Evolutionary conservation across 306 rosid species (phyloP).

Genomic region (Lablab purpureus): DNA sequence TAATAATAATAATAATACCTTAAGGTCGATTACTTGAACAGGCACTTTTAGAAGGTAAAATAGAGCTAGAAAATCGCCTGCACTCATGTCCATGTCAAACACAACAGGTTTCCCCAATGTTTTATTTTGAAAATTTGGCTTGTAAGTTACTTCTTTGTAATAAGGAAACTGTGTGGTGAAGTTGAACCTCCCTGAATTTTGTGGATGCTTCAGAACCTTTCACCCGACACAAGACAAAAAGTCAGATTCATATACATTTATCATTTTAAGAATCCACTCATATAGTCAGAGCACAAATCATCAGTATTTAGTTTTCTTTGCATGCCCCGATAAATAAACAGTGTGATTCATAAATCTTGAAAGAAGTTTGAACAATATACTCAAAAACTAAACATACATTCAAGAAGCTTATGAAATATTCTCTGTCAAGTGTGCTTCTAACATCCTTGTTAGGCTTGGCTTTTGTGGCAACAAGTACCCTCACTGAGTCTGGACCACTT

Average conservation of each 20-base stretch:
- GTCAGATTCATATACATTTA: conserved; percentile 24
- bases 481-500: conserved; percentile 72
- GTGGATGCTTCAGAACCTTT: conserved; percentile 52
- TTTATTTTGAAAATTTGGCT: conserved; percentile 62
- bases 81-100: conserved; percentile 98
- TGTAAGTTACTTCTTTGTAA: conserved; percentile 70
- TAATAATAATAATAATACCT: conserved; percentile 52
- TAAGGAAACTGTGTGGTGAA: conserved; percentile 77
- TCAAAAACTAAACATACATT: conserved; percentile 57
- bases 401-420: conserved; percentile 73
- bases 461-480: conserved; percentile 87
- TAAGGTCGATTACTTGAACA: conserved; percentile 77
- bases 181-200: conserved; percentile 72
- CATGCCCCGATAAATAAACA: neutral
- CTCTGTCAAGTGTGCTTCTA: conserved; percentile 70
- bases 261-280: conserved; percentile 26
- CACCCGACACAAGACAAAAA: conserved; percentile 10
- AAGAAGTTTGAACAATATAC: neutral
- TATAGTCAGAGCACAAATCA: neutral
- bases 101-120: conserved; percentile 78
- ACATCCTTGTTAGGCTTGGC: conserved; percentile 74
- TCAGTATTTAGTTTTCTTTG: neutral
- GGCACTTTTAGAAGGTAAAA: conserved; percentile 88
- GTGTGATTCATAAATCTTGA: neutral
- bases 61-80: conserved; percentile 90